These are phyloP conservation scores for Ustanciosporium gigantosporum DNA, from an alignment of 1,284 basidiomycete species.

Conservation along the genomic window DNA sequence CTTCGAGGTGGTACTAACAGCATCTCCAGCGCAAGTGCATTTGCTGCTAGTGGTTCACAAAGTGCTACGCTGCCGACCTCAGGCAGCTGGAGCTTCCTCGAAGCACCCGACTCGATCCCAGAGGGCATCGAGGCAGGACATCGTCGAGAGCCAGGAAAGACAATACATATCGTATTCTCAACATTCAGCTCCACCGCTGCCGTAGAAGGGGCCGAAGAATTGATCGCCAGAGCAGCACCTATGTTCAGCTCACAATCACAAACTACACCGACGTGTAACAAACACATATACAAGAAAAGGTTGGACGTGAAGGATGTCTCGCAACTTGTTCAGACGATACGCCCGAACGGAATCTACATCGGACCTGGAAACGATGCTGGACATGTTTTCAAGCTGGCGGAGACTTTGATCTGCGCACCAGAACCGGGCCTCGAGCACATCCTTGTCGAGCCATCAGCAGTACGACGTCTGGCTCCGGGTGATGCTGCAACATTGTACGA, in stretches of 20 bases:
- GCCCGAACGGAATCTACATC: not conserved
- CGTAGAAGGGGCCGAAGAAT: constrained; percentile 1
- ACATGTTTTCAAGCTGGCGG: no score
- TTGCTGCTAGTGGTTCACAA: not conserved
- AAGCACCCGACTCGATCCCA: constrained; percentile 9
- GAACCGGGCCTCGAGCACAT: no score
- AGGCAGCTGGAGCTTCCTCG: constrained; percentile 23
- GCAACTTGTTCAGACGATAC: not conserved
- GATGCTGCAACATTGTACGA: constrained; percentile 10
- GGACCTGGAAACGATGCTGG: no score
- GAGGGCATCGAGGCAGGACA: not conserved
- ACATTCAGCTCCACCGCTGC: constrained; percentile 1
- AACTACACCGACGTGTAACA: not conserved
- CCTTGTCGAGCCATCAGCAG: constrained; percentile 11
- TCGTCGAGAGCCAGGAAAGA: not conserved
- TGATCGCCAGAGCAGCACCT: constrained; percentile 1
- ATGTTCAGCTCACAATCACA: no score
- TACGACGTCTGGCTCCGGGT: constrained; percentile 3
- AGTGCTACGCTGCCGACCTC: constrained; percentile 8
- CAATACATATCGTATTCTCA: constrained; percentile 13
- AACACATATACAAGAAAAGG: not conserved
- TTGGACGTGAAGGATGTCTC: not conserved
- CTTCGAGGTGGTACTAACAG: constrained; percentile 14
- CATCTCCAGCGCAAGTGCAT: constrained; percentile 5
- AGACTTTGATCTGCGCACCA: no score